phyloP scores from a whole-genome alignment of 2,329 filamentous ascomycete species.

The Sarocladium strictum region DNA sequence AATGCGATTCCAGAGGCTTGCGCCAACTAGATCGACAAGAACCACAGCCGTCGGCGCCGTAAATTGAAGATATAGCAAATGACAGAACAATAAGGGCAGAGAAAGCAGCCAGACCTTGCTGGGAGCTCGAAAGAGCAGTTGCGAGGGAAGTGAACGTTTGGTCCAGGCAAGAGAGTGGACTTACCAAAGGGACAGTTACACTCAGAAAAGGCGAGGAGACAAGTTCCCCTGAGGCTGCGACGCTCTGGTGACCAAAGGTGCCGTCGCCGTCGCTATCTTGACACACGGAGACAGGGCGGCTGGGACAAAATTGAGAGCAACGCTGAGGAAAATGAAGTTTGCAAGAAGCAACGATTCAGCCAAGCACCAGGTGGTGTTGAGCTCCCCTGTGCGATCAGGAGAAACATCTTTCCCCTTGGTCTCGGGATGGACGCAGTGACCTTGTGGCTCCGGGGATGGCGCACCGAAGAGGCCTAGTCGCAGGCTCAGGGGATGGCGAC shows the following conservation, averaged over 20 bases:
- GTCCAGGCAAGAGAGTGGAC: not conserved
- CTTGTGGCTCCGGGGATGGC: constrained; percentile 7
- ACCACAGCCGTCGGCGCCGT: too few species aligned
- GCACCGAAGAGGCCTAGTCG: constrained; percentile 7
- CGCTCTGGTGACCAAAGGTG: not conserved
- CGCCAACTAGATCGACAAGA: too few species aligned
- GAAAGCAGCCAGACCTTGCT: not conserved
- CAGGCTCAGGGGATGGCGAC: constrained; percentile 6
- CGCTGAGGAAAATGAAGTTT: not conserved
- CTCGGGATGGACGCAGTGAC: constrained; percentile 7
- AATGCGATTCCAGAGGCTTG: too few species aligned
- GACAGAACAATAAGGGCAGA: not conserved
- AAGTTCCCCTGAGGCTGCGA: not conserved
- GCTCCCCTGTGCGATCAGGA: not conserved
- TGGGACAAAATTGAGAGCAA: not conserved
- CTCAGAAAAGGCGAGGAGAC: not conserved
- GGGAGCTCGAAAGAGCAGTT: not conserved
- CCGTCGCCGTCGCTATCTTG: not conserved
- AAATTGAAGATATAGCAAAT: not conserved
- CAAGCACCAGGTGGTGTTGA: not conserved
- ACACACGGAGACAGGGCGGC: not conserved
- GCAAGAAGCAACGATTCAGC: constrained; percentile 4
- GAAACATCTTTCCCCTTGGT: constrained; percentile 7
- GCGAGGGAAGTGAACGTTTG: not conserved
- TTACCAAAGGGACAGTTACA: not conserved